These are phyloP conservation scores for Rhododendron simsii DNA, from an alignment of 148 eudicot genomes.

Conservation along the genomic window DNA sequence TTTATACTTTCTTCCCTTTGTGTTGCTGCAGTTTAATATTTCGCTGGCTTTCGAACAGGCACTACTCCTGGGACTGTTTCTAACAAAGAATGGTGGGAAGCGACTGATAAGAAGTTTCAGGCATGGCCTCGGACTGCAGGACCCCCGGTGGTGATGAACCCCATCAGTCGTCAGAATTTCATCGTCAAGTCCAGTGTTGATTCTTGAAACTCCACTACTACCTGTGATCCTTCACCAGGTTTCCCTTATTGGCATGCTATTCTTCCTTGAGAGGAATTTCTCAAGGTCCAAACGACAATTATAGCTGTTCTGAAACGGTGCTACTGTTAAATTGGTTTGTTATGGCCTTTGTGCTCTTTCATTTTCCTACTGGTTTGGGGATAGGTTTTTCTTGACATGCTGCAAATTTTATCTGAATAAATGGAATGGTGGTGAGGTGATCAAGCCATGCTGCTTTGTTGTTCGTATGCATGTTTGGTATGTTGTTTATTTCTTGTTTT, in stretches of 20 bases:
- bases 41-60: slow-evolving; percentile 21
- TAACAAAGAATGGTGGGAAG: slow-evolving; percentile 41
- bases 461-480: neutral
- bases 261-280: neutral
- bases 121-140: slow-evolving; percentile 64
- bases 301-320: neutral
- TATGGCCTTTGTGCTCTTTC: neutral
- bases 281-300: neutral
- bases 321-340: neutral
- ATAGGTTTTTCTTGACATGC: neutral
- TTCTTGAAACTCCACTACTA: neutral
- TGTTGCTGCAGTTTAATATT: neutral
- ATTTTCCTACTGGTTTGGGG: neutral
- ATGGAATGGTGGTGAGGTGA: neutral
- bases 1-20: neutral
- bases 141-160: slow-evolving; percentile 58
- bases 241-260: neutral
- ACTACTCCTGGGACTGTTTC: slow-evolving; percentile 42
- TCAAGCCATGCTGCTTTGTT: neutral
- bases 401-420: neutral
- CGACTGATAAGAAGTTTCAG: slow-evolving; percentile 48
- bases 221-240: neutral
- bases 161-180: slow-evolving; percentile 55
- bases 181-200: slow-evolving; percentile 36
- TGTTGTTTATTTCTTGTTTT: neutral